Conservation (phyloP, 1,284 basidiomycete genomes). For the Sporisorium sorghi region DNA sequence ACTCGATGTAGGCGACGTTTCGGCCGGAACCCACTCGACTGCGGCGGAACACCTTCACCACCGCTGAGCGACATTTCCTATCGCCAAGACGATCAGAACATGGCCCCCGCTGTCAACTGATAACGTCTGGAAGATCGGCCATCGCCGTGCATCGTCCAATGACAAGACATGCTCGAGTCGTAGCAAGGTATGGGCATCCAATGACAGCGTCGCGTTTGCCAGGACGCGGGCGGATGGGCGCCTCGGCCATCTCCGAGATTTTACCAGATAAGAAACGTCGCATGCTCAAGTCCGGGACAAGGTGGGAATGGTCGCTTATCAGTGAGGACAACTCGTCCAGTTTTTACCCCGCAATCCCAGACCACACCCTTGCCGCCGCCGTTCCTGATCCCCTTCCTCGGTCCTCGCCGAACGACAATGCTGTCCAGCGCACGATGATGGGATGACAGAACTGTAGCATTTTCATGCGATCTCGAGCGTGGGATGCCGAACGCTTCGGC, state of each 20-base stretch:
- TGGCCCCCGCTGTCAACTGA: constrained; percentile 5
- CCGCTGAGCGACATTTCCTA: no score
- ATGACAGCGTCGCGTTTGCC: neutral
- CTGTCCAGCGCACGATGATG: neutral
- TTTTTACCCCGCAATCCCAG: constrained; percentile 31
- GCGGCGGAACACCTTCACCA: no score
- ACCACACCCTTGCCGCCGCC: neutral
- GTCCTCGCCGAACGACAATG: neutral
- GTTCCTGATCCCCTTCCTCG: neutral
- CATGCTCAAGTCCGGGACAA: no score
- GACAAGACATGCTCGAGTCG: neutral
- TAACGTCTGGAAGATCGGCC: neutral
- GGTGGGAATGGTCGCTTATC: no score
- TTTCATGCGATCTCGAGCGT: neutral
- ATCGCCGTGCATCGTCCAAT: constrained; percentile 3
- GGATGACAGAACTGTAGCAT: neutral
- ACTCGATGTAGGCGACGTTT: neutral
- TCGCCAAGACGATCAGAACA: no score
- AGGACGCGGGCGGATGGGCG: neutral
- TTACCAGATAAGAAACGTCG: constrained; percentile 25
- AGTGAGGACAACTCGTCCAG: no score
- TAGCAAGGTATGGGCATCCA: constrained; percentile 7
- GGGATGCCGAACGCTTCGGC: neutral
- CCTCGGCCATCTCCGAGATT: constrained; percentile 44
- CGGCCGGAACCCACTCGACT: neutral